Conservation (phyloP, 148 eudicot genomes). For the Rhododendron griersonianum region DNA sequence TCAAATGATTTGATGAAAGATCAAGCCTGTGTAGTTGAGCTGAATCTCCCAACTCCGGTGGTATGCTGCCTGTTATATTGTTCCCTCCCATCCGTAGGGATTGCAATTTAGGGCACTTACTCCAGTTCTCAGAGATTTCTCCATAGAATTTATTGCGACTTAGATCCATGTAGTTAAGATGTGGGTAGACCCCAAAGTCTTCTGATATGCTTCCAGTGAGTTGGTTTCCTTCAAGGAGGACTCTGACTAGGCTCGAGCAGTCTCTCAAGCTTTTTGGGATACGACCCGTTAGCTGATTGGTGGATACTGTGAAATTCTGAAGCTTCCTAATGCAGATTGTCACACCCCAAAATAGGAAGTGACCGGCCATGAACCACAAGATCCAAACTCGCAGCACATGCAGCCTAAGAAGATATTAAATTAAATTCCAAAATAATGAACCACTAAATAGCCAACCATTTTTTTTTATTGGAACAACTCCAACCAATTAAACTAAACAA, state of each 20-base stretch:
- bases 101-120: slow-evolving; percentile 23
- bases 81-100: slow-evolving; percentile 12
- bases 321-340: no score
- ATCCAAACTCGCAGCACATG: no score
- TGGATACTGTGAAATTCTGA: slow-evolving; percentile 17
- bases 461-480: no score
- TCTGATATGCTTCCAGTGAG: slow-evolving; percentile 17
- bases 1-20: slow-evolving; percentile 33
- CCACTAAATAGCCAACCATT: no score
- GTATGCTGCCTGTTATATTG: slow-evolving; percentile 9
- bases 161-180: slow-evolving; percentile 16
- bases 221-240: slow-evolving; percentile 23
- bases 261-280: slow-evolving; percentile 25
- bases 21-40: slow-evolving; percentile 24
- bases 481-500: no score
- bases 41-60: slow-evolving; percentile 27
- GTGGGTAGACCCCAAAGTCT: slow-evolving; percentile 28
- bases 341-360: no score
- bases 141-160: slow-evolving; percentile 25
- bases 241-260: slow-evolving; percentile 18
- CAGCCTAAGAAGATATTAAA: no score
- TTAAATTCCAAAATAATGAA: no score
- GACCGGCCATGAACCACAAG: no score
- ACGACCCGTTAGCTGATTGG: slow-evolving; percentile 18
- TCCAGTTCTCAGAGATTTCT: slow-evolving; percentile 20